phyloP scores from a whole-genome alignment of 306 rosid genomes.

The Corylus avellana region DNA sequence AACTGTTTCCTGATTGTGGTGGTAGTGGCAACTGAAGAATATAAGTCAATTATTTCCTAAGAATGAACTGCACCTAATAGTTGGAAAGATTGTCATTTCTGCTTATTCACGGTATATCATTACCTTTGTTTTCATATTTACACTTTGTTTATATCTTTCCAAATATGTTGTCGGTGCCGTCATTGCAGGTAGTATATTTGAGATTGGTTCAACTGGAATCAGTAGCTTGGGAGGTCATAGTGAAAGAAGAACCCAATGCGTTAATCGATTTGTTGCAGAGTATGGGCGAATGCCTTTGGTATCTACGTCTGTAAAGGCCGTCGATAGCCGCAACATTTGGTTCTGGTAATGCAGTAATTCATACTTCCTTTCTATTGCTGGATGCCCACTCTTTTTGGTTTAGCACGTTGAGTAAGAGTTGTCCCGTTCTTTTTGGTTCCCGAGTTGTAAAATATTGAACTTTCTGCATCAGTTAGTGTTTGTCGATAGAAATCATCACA shows the following conservation, averaged over 20 bases:
- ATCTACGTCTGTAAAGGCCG: constrained; percentile 76
- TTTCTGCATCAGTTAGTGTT: constrained; percentile 28
- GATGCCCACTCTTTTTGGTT: constrained; percentile 32
- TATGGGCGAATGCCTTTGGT: constrained; percentile 80
- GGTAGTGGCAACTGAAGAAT: neutral
- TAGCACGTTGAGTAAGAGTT: constrained; percentile 30
- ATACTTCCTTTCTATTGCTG: constrained; percentile 26
- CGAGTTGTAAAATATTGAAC: constrained; percentile 43
- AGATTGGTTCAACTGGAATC: constrained; percentile 96
- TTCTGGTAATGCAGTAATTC: constrained; percentile 61
- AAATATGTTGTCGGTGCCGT: neutral
- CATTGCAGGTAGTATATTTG: constrained; percentile 78
- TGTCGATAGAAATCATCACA: constrained; percentile 31
- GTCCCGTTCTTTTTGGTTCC: constrained; percentile 30
- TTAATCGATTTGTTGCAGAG: constrained; percentile 61
- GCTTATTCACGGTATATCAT: neutral
- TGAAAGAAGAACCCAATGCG: constrained; percentile 71
- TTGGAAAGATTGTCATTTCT: neutral
- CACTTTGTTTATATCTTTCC: neutral
- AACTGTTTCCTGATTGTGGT: neutral
- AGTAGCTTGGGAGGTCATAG: constrained; percentile 94
- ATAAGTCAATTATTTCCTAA: neutral
- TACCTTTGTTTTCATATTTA: neutral
- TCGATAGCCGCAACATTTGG: constrained; percentile 84
- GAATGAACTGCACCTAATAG: neutral